phyloP scores from a whole-genome alignment of 192 early-diverging fungal genomes.

The Coemansia sp. region DNA sequence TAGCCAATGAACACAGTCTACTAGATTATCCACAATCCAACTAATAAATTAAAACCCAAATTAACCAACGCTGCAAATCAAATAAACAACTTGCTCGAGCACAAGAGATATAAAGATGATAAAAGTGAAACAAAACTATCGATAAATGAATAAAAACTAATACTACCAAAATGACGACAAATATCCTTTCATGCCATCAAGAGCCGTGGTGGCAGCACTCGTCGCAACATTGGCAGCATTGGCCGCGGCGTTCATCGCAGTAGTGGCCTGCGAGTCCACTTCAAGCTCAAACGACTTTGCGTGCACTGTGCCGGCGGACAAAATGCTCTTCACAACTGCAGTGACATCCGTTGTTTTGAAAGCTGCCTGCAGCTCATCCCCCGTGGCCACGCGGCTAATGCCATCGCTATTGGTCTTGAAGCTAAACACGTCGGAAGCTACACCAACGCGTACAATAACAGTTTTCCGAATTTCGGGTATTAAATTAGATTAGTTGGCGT shows the following conservation, averaged over 20 bases:
- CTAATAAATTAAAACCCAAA: neutral
- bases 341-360: slow-evolving; percentile 46
- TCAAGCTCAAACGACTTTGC: slow-evolving; percentile 45
- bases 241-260: slow-evolving; percentile 35
- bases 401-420: slow-evolving; percentile 23
- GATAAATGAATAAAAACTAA: too few relatives aligned
- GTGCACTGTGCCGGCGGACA: slow-evolving; percentile 33
- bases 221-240: slow-evolving; percentile 46
- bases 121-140: neutral
- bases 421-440: slow-evolving; percentile 44
- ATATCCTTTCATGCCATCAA: slow-evolving; percentile 38
- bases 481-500: neutral
- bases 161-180: slow-evolving; percentile 46
- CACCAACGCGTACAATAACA: neutral
- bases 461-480: neutral
- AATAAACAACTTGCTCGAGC: neutral
- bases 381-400: slow-evolving; percentile 28
- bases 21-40: slow-evolving; percentile 1
- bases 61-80: neutral
- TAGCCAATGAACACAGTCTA: neutral
- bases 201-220: slow-evolving; percentile 34
- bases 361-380: slow-evolving; percentile 33
- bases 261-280: slow-evolving; percentile 45
- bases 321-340: slow-evolving; percentile 46
- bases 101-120: slow-evolving; percentile 1